Base-by-base conservation (phyloP, 345 rosid genomes). In the Eucalyptus sideroxylon region DNA sequence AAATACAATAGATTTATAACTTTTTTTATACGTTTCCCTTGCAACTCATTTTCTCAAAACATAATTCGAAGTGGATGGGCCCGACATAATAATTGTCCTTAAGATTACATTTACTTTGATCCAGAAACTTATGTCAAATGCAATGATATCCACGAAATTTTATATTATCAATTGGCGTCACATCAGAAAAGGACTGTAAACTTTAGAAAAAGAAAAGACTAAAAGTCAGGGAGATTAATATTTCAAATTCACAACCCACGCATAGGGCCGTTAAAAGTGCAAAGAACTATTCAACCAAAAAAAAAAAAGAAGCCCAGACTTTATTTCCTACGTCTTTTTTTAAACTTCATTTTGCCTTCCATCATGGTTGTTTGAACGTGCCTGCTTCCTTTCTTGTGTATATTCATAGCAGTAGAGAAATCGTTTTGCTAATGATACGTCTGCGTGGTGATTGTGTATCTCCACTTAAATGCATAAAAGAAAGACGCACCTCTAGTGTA, bases 1-100 rank as follows among this genome's bases (percentile, higher is more conserved):
- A 0, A 53, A 53, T 0, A 1, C 4, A 53, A 53, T 53, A 8
- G 0, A 0, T 19, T 53, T 53, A 53, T 53, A 0, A 8, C 1
- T 53, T 19, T 53, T 19, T 21, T 19, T 0, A 8, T 53, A 21
- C 1, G 2, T 53, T 53, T 53, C 2, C 11, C 11, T 53, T 3
- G 5, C 10, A 53, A 53, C 34, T 65, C 77, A 65, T 15, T 65
- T 53, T 53, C 59, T 53, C 59, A 53, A 53, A 19, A 53, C 2
- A 53, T 53, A 21, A 21, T 53, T 53, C 11, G 26, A 5, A 21
- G 11, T 19, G 26, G 59, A 53, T 9, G 9, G 26, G 26, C 2
- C 56, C 59, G 11, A 21, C 59, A 21, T 19, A 21, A 53, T 53
- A 19, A 53, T 53, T 2, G 26, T 21, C 11, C 26, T 53, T 8